phyloP scores from a whole-genome alignment of 2,329 filamentous ascomycete species.

The Colletotrichum scovillei region DNA sequence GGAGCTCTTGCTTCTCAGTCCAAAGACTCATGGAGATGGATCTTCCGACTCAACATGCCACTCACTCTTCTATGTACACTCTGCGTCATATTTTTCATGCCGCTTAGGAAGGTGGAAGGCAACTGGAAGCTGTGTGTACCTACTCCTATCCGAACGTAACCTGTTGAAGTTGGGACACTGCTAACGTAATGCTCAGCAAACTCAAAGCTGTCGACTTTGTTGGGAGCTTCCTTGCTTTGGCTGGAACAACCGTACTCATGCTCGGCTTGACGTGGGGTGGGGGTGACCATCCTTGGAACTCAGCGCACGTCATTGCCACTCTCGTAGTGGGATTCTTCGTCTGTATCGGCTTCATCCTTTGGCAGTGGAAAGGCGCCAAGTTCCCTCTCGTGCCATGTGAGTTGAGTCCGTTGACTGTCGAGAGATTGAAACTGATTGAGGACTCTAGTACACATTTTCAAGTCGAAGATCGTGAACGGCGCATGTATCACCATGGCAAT shows the following conservation, averaged over 20 bases:
- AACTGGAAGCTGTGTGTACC: constrained; percentile 57
- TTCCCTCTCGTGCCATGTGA: constrained; percentile 59
- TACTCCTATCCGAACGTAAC: neutral
- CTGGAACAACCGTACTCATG: constrained; percentile 57
- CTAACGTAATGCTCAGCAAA: constrained; percentile 46
- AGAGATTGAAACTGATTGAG: constrained; percentile 14
- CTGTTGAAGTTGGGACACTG: neutral
- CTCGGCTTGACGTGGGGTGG: constrained; percentile 70
- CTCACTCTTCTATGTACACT: constrained; percentile 59
- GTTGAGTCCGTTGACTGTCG: constrained; percentile 32
- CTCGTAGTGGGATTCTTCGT: constrained; percentile 58
- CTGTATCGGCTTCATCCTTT: constrained; percentile 57
- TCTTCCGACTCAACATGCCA: constrained; percentile 65
- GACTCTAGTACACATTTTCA: constrained; percentile 62
- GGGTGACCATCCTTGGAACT: constrained; percentile 66
- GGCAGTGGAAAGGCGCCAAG: constrained; percentile 61
- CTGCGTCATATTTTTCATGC: constrained; percentile 66
- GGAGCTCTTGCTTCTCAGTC: constrained; percentile 60
- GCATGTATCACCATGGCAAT: constrained; percentile 67
- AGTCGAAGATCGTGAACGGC: constrained; percentile 63
- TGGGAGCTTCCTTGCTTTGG: constrained; percentile 46
- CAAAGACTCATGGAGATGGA: constrained; percentile 62
- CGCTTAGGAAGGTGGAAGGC: constrained; percentile 63
- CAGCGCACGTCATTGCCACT: constrained; percentile 64
- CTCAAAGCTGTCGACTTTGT: constrained; percentile 62